phyloP scores from a whole-genome alignment of 495 filamentous ascomycete species.

The Penicillium nucicola region DNA sequence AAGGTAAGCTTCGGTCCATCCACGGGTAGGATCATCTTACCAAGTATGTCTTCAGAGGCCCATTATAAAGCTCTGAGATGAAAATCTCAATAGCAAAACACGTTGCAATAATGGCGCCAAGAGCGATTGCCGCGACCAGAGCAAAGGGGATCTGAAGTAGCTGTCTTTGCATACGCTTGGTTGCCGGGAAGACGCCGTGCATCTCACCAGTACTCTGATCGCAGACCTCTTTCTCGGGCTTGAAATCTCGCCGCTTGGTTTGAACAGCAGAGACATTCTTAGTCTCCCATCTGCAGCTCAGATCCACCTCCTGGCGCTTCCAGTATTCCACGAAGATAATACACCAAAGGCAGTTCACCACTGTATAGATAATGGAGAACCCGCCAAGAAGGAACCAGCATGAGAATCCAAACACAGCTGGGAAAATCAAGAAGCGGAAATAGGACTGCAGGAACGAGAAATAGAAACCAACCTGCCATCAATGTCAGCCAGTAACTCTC shows the following conservation, averaged over 20 bases:
- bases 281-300: slow-evolving; percentile 90
- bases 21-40: slow-evolving; percentile 44
- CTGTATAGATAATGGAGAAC: slow-evolving; percentile 79
- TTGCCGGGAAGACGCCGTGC: slow-evolving; percentile 71
- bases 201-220: slow-evolving; percentile 87
- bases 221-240: slow-evolving; percentile 66
- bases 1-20: not conserved
- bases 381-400: slow-evolving; percentile 80
- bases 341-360: slow-evolving; percentile 82
- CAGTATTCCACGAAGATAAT: slow-evolving; percentile 93
- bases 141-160: slow-evolving; percentile 88
- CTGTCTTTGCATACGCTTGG: slow-evolving; percentile 75
- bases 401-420: slow-evolving; percentile 76
- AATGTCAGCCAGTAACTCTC: not conserved
- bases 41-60: slow-evolving; percentile 80
- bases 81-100: slow-evolving; percentile 97
- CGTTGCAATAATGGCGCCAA: slow-evolving; percentile 78
- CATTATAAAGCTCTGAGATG: slow-evolving; percentile 89
- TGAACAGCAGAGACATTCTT: slow-evolving; percentile 82
- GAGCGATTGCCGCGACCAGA: slow-evolving; percentile 58
- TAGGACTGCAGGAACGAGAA: slow-evolving; percentile 95
- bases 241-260: slow-evolving; percentile 70
- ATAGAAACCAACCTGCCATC: slow-evolving; percentile 75
- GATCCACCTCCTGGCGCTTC: slow-evolving; percentile 90
- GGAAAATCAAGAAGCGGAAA: slow-evolving; percentile 80